phyloP scores from a whole-genome alignment of 495 filamentous ascomycete genomes.

The Xylaria sp. region DNA sequence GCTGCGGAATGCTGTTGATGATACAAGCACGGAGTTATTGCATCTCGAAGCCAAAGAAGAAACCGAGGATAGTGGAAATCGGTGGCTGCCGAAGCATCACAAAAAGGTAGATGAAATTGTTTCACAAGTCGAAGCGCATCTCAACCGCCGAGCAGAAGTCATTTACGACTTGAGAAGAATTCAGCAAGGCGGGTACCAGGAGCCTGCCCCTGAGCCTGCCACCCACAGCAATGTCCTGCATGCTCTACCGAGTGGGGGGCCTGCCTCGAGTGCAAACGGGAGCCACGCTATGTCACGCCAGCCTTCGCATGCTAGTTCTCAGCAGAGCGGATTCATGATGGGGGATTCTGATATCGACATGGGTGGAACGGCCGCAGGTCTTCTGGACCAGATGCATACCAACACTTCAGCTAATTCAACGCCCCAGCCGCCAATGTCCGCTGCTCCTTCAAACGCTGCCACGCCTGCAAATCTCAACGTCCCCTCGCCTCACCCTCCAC shows the following conservation, averaged over 20 bases:
- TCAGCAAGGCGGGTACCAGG: conserved; percentile 72
- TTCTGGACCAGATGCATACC: conserved; percentile 69
- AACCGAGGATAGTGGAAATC: conserved; percentile 52
- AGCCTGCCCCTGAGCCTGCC: conserved; percentile 56
- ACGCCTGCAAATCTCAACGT: conserved; percentile 53
- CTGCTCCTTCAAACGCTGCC: conserved; percentile 50
- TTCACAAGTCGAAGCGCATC: conserved; percentile 61
- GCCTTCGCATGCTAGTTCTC: conserved; percentile 55
- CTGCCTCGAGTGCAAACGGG: conserved; percentile 27
- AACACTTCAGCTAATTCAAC: conserved; percentile 60
- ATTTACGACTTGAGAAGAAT: conserved; percentile 70
- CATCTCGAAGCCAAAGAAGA: conserved; percentile 69
- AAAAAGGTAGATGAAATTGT: conserved; percentile 68
- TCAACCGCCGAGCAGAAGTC: conserved; percentile 61
- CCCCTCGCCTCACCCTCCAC: conserved; percentile 42
- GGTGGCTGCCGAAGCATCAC: conserved; percentile 53
- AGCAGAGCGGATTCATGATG: conserved; percentile 58
- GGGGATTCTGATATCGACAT: conserved; percentile 70
- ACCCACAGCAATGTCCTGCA: conserved; percentile 26
- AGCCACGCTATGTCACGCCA: conserved; percentile 50
- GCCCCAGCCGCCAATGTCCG: conserved; percentile 52
- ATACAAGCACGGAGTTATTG: conserved; percentile 66
- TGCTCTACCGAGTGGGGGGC: conserved; percentile 34
- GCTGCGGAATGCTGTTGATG: conserved; percentile 62
- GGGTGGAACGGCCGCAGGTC: conserved; percentile 66